phyloP scores from a whole-genome alignment of 139 green algal species.

The Chlamydomonas schloesseri region DNA sequence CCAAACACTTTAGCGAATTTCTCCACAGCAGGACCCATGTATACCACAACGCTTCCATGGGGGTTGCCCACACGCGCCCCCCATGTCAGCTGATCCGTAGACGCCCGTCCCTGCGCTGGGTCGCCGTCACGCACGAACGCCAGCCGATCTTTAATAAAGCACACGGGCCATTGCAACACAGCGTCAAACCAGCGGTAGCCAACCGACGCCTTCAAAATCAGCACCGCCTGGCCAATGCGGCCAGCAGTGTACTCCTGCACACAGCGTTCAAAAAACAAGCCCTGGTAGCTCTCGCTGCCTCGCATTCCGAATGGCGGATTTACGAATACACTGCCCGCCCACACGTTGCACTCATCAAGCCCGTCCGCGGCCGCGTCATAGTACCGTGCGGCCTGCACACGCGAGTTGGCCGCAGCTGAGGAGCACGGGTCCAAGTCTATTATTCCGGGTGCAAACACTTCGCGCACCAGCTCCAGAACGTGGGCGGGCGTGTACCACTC shows the following conservation, averaged over 20 bases:
- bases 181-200: neutral
- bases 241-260: neutral
- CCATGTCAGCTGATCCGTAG: neutral
- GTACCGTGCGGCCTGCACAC: neutral
- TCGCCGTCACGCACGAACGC: neutral
- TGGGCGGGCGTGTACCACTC: neutral
- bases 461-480: neutral
- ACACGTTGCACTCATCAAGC: neutral
- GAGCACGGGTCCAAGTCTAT: neutral
- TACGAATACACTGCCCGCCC: neutral
- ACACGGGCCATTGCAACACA: neutral
- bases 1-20: neutral
- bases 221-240: neutral
- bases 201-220: neutral
- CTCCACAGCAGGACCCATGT: neutral
- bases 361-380: neutral
- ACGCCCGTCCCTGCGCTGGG: too few species aligned
- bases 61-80: neutral
- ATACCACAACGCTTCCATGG: neutral
- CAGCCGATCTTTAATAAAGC: neutral
- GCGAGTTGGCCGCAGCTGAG: neutral
- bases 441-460: neutral
- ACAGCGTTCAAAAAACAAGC: neutral
- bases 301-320: neutral
- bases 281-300: neutral